Conservation (phyloP, 805 yeast species). For the Ogataea thermomethanolica region DNA sequence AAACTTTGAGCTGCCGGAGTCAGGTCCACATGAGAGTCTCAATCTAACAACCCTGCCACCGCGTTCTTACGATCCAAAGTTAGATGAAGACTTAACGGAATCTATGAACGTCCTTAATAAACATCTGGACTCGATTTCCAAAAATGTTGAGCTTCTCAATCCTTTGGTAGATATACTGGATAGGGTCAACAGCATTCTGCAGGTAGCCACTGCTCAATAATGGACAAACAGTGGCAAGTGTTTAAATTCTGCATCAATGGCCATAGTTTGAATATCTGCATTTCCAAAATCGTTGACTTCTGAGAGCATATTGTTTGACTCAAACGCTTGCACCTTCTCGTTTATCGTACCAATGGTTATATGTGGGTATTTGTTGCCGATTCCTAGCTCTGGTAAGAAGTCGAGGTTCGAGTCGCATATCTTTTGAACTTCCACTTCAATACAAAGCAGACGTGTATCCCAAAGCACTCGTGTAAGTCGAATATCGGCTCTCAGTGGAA, state of each 20-base stretch:
- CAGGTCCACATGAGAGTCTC: slow-evolving; percentile 3
- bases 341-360: slow-evolving; percentile 66
- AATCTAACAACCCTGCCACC: slow-evolving; percentile 1
- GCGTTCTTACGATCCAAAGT: slow-evolving; percentile 13
- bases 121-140: slow-evolving; percentile 15
- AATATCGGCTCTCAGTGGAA: slow-evolving; percentile 37
- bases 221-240: slow-evolving; percentile 23
- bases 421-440: slow-evolving; percentile 41
- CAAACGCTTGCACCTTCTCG: slow-evolving; percentile 44
- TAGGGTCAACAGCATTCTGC: slow-evolving; percentile 20
- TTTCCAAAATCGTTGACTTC: slow-evolving; percentile 21
- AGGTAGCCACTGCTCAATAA: slow-evolving; percentile 13
- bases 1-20: slow-evolving; percentile 1
- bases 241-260: slow-evolving; percentile 11
- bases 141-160: slow-evolving; percentile 16
- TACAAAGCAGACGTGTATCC: slow-evolving; percentile 50
- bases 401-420: slow-evolving; percentile 12
- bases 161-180: slow-evolving; percentile 18
- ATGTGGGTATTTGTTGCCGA: slow-evolving; percentile 52
- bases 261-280: slow-evolving; percentile 3
- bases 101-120: slow-evolving; percentile 12
- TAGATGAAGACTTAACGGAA: slow-evolving; percentile 13
- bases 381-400: slow-evolving; percentile 15
- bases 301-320: slow-evolving; percentile 44
- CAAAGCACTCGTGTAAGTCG: slow-evolving; percentile 44